Conservation (phyloP, 208 protist genomes). For the Trypanosoma avium region DNA sequence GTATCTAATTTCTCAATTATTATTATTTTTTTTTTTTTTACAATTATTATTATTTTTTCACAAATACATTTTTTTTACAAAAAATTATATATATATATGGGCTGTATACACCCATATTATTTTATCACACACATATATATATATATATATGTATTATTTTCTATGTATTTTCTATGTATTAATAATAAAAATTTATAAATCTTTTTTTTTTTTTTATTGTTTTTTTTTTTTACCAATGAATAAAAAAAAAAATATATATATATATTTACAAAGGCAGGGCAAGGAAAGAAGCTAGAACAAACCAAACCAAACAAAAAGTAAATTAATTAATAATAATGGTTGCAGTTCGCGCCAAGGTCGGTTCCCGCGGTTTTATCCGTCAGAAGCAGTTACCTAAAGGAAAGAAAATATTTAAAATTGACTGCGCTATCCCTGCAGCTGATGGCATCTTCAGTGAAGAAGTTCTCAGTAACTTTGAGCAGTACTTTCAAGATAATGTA, state of each 20-base stretch:
- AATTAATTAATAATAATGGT: conserved; percentile 61
- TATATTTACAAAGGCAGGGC: conserved; percentile 8
- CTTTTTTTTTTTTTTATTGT: conserved; percentile 17
- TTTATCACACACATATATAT: neutral
- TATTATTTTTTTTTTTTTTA: no score
- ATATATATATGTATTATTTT: conserved; percentile 25
- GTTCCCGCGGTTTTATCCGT: conserved; percentile 79
- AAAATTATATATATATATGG: no score
- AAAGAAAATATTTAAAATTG: conserved; percentile 87
- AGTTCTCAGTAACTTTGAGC: conserved; percentile 90
- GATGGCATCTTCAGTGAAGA: conserved; percentile 83
- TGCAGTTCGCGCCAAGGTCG: conserved; percentile 90
- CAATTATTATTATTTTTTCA: no score
- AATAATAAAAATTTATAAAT: neutral
- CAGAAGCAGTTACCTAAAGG: conserved; percentile 87
- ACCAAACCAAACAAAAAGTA: neutral
- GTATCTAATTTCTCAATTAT: no score
- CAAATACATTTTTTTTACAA: no score
- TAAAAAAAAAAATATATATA: neutral
- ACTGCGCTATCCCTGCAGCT: conserved; percentile 48
- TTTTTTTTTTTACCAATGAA: neutral
- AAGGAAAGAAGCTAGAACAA: conserved; percentile 2
- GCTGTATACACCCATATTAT: no score
- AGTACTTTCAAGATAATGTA: conserved; percentile 96
- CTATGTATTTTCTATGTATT: conserved; percentile 20